Base-by-base conservation (phyloP, 345 rosid species). In the Fremontodendron californicum region DNA sequence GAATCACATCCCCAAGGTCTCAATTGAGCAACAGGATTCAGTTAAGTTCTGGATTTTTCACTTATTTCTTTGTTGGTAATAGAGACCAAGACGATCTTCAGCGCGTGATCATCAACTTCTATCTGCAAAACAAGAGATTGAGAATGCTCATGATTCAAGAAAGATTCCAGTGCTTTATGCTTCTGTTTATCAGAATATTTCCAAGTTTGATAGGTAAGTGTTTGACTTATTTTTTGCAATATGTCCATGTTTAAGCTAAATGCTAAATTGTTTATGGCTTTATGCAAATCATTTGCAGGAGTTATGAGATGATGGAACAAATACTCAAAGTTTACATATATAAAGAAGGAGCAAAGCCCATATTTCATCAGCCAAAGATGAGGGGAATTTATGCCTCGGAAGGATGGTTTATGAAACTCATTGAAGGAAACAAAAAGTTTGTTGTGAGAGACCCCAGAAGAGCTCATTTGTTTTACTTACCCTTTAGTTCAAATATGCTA, bases 341-440 rank as follows among this genome's bases (percentile, higher is more conserved):
- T 75, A 90, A 85, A 71, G 98, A 95, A 88, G 99, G 98, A 69
- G 86, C 57, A 70, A 95, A 89, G 79, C 97, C 97, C 8, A 81
- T 90, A 83, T 93, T 95, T 77, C 99, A 91, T 81, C 88, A 80
- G 62, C 86, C 97, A 54, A 79, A 46, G 75, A 83, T 81, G 87
- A 88, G 95, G 77, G 98, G 97, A 64, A 91, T 91, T 54, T 94
- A 93, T 78, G 94, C 97, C 11, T 91, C 97, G 4, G 97, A 93
- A 86, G 98, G 97, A 75, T 91, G 98, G 98, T 92, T 94, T 75
- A 87, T 94, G 92, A 94, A 94, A 85, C 87, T 92, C 65, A 87
- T 94, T 76, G 91, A 94, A 78, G 89, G 86, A 82, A 89, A 85
- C 86, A 90, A 85, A 80, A 88, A 90, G 77, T 94, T 91, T 64